A percentile compares a stretch with the other conserved stretches of the same genome.
phyloP scores from a whole-genome alignment of 208 protist species.

The Trypanosoma avium region DNA sequence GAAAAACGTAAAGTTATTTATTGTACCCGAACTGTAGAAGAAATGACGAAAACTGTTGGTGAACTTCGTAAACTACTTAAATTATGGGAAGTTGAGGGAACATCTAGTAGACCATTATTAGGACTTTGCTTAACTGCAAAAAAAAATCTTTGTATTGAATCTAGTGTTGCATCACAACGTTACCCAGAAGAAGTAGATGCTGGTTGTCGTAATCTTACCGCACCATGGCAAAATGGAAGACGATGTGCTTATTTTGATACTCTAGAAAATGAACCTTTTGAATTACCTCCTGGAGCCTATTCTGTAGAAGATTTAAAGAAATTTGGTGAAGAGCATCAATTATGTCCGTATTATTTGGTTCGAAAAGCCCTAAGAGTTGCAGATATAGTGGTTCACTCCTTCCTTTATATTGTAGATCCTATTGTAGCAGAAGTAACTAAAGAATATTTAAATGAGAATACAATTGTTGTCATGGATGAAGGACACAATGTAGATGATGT shows the following conservation, averaged over 20 bases:
- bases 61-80: constrained; percentile 91
- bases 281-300: constrained; percentile 95
- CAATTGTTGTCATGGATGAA: constrained; percentile 99
- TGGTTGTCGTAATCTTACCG: constrained; percentile 93
- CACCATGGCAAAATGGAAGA: constrained; percentile 85
- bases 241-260: constrained; percentile 85
- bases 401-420: constrained; percentile 99
- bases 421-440: constrained; percentile 95
- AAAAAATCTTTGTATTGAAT: constrained; percentile 97
- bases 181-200: constrained; percentile 93
- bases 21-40: constrained; percentile 98
- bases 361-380: constrained; percentile 87
- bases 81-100: constrained; percentile 66
- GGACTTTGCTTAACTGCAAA: constrained; percentile 89
- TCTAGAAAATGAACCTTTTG: constrained; percentile 48
- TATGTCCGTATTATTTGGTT: constrained; percentile 97
- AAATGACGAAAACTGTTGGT: constrained; percentile 98
- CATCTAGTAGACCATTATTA: constrained; percentile 52
- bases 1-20: constrained; percentile 98
- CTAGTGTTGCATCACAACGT: constrained; percentile 56
- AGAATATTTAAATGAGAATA: constrained; percentile 91
- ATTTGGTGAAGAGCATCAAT: constrained; percentile 85
- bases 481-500: constrained; percentile 99
- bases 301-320: constrained; percentile 95
- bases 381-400: constrained; percentile 99